These are phyloP conservation scores for Lichtheimia ramosa DNA, from an alignment of 371 early-diverging fungal species.

Conservation along the genomic window DNA sequence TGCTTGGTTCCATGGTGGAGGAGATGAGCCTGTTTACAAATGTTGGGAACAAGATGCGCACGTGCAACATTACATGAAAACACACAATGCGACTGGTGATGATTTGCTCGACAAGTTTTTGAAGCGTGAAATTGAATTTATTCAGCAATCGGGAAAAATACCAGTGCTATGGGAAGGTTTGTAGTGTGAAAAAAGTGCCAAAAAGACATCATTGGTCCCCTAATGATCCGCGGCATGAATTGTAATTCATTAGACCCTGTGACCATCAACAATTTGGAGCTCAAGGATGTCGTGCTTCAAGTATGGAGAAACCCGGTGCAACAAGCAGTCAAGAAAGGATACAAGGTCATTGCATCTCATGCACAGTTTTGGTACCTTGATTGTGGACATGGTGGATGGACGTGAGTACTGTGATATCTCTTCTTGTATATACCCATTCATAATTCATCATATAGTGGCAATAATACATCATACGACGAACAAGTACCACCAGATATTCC, in stretches of 20 bases:
- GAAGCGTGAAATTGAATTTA: constrained; percentile 28
- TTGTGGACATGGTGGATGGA: constrained; percentile 69
- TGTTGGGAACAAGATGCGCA: constrained; percentile 57
- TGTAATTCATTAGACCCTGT: constrained; percentile 29
- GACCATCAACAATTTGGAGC: constrained; percentile 34
- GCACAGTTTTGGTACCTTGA: constrained; percentile 71
- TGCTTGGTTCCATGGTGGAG: constrained; percentile 63
- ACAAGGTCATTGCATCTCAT: constrained; percentile 60
- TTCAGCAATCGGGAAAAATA: constrained; percentile 37
- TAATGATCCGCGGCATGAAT: too few species aligned
- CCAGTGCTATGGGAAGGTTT: constrained; percentile 62
- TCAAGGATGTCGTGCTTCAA: constrained; percentile 60
- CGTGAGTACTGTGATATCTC: constrained; percentile 14
- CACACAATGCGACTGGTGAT: constrained; percentile 33
- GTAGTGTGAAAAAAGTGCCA: too few species aligned
- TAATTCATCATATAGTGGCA: constrained; percentile 15
- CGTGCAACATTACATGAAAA: constrained; percentile 39
- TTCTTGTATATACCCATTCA: not conserved
- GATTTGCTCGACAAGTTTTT: constrained; percentile 39
- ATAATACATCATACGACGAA: constrained; percentile 43
- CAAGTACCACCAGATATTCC: constrained; percentile 34
- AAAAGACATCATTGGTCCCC: too few species aligned
- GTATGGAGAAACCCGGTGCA: constrained; percentile 57
- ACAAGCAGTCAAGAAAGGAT: constrained; percentile 50
- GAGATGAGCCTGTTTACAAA: constrained; percentile 72